phyloP scores from a whole-genome alignment of 352 stramenopile species.

The Globisporangium radiosum region DNA sequence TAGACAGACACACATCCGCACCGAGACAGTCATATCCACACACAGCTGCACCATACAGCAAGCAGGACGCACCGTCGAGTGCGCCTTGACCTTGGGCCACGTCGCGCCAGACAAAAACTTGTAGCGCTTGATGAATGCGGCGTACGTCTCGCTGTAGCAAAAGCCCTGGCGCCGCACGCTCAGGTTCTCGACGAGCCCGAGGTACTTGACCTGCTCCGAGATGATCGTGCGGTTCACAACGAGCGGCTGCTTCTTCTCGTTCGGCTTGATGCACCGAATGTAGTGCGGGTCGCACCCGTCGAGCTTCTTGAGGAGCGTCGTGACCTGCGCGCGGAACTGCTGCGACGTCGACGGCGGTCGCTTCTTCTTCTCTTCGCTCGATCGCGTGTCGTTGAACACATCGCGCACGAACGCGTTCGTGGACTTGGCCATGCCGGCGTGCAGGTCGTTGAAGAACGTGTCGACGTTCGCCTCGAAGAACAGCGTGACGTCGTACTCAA shows the following conservation, averaged over 20 bases:
- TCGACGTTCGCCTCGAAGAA: constrained; percentile 85
- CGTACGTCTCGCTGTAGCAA: constrained; percentile 79
- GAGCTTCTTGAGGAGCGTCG: constrained; percentile 76
- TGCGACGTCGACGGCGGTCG: constrained; percentile 76
- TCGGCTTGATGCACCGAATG: constrained; percentile 89
- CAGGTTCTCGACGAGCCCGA: constrained; percentile 80
- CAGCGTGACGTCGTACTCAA: constrained; percentile 80
- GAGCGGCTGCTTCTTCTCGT: constrained; percentile 81
- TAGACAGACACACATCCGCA: neutral
- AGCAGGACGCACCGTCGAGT: constrained; percentile 33
- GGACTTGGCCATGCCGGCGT: constrained; percentile 64
- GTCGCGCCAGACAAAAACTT: constrained; percentile 77
- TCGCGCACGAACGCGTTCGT: constrained; percentile 68
- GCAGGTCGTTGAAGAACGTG: constrained; percentile 81
- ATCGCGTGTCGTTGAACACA: constrained; percentile 75
- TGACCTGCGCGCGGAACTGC: constrained; percentile 78
- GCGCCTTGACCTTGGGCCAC: constrained; percentile 52
- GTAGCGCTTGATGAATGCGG: constrained; percentile 79
- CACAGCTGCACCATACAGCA: neutral
- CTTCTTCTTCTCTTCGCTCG: constrained; percentile 78
- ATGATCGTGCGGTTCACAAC: constrained; percentile 62
- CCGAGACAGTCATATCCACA: neutral
- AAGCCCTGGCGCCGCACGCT: constrained; percentile 80
- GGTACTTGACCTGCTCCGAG: constrained; percentile 69
- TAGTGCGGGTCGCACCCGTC: constrained; percentile 88